Evolutionary conservation across 2,329 filamentous ascomycete species (phyloP).

Genomic region (Penicillium thymicola): DNA sequence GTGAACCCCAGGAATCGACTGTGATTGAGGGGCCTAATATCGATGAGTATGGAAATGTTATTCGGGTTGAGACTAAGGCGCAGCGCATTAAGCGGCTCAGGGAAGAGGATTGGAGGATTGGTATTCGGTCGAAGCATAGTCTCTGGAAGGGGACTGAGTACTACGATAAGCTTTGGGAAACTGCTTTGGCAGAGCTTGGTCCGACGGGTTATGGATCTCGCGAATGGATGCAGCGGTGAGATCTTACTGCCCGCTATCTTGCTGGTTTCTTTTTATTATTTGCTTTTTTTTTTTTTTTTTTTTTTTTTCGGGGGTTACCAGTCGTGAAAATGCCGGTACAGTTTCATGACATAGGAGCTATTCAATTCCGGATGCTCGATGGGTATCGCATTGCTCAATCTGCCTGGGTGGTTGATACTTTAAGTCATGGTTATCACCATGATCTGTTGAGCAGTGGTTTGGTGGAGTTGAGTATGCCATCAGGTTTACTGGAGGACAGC

Average conservation of each 20-base stretch:
- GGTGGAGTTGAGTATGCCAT: background rate
- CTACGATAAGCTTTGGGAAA: constrained; percentile 37
- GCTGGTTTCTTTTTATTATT: background rate
- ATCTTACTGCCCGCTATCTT: background rate
- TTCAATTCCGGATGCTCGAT: too few relatives aligned
- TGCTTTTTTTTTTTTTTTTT: background rate
- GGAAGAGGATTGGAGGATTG: constrained; percentile 38
- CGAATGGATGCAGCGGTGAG: background rate
- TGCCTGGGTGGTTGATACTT: background rate
- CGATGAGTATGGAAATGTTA: constrained; percentile 17
- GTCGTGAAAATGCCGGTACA: background rate
- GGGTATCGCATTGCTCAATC: background rate
- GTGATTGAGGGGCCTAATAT: constrained; percentile 1
- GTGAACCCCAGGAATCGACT: background rate
- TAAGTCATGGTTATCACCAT: background rate
- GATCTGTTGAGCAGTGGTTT: background rate
- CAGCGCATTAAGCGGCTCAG: constrained; percentile 36
- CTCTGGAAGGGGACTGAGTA: constrained; percentile 39
- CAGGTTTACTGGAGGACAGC: background rate
- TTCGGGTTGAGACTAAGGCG: constrained; percentile 32
- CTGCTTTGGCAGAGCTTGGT: constrained; percentile 36
- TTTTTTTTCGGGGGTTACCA: background rate
- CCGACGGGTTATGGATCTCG: background rate
- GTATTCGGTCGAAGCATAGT: constrained; percentile 30
- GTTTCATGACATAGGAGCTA: background rate